Evolutionary conservation across 108 stramenopile genomes (phyloP).

Genomic region (Pelagomonas calceolata): DNA sequence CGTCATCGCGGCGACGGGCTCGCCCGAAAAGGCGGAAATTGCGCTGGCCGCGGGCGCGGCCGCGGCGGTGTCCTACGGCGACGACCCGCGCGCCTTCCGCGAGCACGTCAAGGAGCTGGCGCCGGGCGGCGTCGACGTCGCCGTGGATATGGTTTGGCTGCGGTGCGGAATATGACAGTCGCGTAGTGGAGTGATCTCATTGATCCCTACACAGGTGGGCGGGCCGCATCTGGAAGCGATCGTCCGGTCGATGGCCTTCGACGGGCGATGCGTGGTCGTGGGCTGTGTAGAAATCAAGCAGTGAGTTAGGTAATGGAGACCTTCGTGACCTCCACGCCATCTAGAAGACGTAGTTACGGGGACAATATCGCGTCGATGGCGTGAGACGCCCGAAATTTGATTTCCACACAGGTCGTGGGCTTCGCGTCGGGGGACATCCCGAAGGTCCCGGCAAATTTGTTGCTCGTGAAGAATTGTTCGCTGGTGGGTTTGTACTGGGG

Average conservation of each 20-base stretch:
- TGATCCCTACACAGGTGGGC: slow-evolving; percentile 9
- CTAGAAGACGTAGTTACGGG: too few relatives aligned
- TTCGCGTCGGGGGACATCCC: slow-evolving; percentile 13
- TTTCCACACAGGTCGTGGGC: too few relatives aligned
- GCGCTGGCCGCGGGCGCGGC: slow-evolving; percentile 9
- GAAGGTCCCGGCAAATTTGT: slow-evolving; percentile 6
- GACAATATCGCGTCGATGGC: too few relatives aligned
- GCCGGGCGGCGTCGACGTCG: slow-evolving; percentile 7
- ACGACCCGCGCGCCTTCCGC: not conserved
- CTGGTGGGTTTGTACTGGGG: slow-evolving; percentile 13
- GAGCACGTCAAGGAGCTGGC: not conserved
- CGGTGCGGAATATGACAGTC: too few relatives aligned
- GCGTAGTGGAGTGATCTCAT: too few relatives aligned
- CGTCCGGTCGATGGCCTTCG: slow-evolving; percentile 1
- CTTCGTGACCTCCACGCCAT: not conserved
- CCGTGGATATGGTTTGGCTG: slow-evolving; percentile 5
- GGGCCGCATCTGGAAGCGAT: slow-evolving; percentile 3
- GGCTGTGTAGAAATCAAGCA: too few relatives aligned
- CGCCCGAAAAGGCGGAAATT: not conserved
- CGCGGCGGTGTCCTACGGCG: slow-evolving; percentile 1
- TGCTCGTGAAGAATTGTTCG: slow-evolving; percentile 11
- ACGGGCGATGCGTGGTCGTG: slow-evolving; percentile 1
- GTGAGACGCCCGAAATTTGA: too few relatives aligned
- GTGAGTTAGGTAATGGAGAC: not conserved
- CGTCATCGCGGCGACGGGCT: slow-evolving; percentile 9